Percentiles rank a stretch among this genome's conserved stretches.
These are phyloP conservation scores for Ruellia speciosa DNA, from an alignment of 305 asterid genomes.

Conservation along the genomic window DNA sequence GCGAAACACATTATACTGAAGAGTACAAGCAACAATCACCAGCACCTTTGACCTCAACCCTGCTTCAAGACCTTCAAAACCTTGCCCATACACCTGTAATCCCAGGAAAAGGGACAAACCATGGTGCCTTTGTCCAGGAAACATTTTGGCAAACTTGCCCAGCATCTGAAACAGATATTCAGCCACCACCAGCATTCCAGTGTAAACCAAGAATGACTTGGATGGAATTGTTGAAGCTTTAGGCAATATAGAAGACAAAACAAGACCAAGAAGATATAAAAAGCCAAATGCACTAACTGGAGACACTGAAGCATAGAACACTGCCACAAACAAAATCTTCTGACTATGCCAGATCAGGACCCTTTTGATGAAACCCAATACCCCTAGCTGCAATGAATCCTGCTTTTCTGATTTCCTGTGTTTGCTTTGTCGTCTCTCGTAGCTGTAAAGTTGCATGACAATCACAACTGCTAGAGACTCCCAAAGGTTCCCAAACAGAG, in stretches of 20 bases:
- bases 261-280: conserved; percentile 74
- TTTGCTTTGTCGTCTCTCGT: conserved; percentile 95
- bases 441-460: conserved; percentile 99
- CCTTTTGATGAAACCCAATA: conserved; percentile 70
- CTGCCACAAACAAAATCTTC: conserved; percentile 60
- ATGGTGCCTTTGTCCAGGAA: conserved; percentile 83
- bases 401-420: conserved; percentile 45
- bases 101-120: conserved; percentile 67
- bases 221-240: conserved; percentile 86
- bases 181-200: conserved; percentile 61
- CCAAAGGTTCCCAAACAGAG: conserved; percentile 72
- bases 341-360: conserved; percentile 91
- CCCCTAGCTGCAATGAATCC: conserved; percentile 55
- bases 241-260: conserved; percentile 61
- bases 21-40: conserved; percentile 83
- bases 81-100: conserved; percentile 54
- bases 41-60: conserved; percentile 88
- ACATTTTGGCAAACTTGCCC: conserved; percentile 81
- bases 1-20: conserved; percentile 81
- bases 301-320: conserved; percentile 85
- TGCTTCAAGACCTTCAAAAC: conserved; percentile 81
- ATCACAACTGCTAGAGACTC: conserved; percentile 82
- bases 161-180: conserved; percentile 96
- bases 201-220: conserved; percentile 69
- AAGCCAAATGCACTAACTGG: conserved; percentile 87